A percentile compares a stretch with the other conserved stretches of the same genome.
These are phyloP conservation scores for Penicillium sp. DNA, from an alignment of 2,329 filamentous ascomycete genomes.

Conservation along the genomic window DNA sequence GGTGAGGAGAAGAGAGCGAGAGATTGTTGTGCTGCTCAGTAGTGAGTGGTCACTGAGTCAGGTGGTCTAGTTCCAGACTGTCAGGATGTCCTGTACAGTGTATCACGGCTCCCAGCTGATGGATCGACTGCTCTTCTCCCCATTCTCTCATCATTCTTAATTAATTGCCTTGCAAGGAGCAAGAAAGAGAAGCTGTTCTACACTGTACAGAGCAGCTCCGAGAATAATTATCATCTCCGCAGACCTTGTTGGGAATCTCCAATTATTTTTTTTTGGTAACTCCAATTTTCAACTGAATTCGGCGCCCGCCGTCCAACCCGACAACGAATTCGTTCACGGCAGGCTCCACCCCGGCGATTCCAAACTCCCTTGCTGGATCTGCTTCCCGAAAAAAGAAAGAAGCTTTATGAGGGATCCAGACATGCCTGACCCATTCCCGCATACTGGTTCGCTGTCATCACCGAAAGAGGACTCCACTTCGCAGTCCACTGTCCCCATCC, in stretches of 20 bases:
- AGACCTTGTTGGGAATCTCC: constrained; percentile 15
- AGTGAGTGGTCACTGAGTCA: too few relatives aligned
- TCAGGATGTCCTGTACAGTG: constrained; percentile 9
- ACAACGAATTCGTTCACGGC: too few relatives aligned
- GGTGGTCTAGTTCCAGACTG: neutral
- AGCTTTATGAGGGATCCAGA: constrained; percentile 34
- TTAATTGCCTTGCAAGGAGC: neutral
- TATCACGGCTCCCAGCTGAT: constrained; percentile 17
- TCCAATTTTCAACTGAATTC: neutral
- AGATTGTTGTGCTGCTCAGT: neutral
- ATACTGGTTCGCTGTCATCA: constrained; percentile 37
- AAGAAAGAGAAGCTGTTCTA: neutral
- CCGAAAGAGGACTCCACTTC: constrained; percentile 33
- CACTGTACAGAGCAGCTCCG: constrained; percentile 14
- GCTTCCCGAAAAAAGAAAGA: constrained; percentile 30
- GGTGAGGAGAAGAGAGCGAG: neutral
- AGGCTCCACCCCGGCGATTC: constrained; percentile 23
- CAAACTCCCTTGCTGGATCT: constrained; percentile 35
- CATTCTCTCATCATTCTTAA: neutral
- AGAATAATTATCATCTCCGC: constrained; percentile 18
- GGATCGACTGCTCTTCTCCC: neutral
- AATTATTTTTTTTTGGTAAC: neutral
- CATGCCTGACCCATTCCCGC: constrained; percentile 27
- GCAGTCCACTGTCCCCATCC: constrained; percentile 8
- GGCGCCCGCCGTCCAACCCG: constrained; percentile 8